Conservation (phyloP, 1,284 basidiomycete species). For the Microbotryum intermedium region DNA sequence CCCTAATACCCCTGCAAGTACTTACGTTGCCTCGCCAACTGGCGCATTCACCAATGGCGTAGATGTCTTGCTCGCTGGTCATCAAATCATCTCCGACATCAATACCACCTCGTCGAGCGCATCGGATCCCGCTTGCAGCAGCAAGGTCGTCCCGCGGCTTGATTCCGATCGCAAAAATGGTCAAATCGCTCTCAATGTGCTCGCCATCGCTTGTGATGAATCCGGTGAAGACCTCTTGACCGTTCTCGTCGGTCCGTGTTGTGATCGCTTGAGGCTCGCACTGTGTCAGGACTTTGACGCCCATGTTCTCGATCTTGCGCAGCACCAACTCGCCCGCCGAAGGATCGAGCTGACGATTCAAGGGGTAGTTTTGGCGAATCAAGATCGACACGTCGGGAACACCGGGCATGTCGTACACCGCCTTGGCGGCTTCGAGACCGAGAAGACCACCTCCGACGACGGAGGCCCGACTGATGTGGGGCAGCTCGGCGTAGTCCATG, state of each 20-base stretch:
- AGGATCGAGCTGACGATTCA: conserved; percentile 62
- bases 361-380: conserved; percentile 54
- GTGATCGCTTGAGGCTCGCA: conserved; percentile 47
- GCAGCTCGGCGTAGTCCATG: conserved; percentile 49
- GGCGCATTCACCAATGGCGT: conserved; percentile 68
- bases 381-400: conserved; percentile 49
- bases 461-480: conserved; percentile 46
- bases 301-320: conserved; percentile 56
- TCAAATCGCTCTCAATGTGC: conserved; percentile 47
- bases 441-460: conserved; percentile 65
- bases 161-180: conserved; percentile 61
- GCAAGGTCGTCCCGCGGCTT: conserved; percentile 62
- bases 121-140: conserved; percentile 47
- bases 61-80: conserved; percentile 55
- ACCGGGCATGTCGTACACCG: conserved; percentile 53
- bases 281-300: conserved; percentile 53
- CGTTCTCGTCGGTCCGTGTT: conserved; percentile 39
- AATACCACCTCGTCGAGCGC: conserved; percentile 51
- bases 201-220: conserved; percentile 48
- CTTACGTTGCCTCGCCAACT: conserved; percentile 52
- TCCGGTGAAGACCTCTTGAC: conserved; percentile 45
- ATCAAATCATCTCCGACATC: conserved; percentile 51
- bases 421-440: conserved; percentile 66
- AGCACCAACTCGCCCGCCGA: conserved; percentile 62
- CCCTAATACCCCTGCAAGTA: neutral